These are phyloP conservation scores for Scenedesmus sp. DNA, from an alignment of 163 green algal species.

Conservation along the genomic window DNA sequence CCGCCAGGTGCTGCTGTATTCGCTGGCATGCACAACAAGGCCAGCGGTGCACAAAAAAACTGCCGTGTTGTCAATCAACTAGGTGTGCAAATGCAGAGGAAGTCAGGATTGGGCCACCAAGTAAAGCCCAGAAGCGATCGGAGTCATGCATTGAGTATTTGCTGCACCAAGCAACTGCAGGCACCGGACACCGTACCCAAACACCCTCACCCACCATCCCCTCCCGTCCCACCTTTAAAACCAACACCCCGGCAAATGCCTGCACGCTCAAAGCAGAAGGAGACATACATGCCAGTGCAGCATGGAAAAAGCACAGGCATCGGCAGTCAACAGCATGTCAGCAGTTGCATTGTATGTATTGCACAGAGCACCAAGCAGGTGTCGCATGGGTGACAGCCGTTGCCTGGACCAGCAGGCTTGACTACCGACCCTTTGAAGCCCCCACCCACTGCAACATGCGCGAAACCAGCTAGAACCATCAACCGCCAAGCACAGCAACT, in stretches of 20 bases:
- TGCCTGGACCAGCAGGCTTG: not conserved
- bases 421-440: not conserved
- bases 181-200: not conserved
- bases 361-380: not conserved
- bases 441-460: not conserved
- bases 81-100: not conserved
- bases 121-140: not conserved
- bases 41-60: not conserved
- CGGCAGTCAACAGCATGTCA: not conserved
- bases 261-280: not conserved
- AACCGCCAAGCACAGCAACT: not conserved
- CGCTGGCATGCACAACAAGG: not conserved
- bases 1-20: not conserved
- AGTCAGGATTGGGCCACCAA: not conserved
- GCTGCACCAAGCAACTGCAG: not conserved
- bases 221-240: not conserved
- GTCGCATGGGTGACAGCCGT: not conserved
- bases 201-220: not conserved
- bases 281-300: too few relatives aligned
- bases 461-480: not conserved
- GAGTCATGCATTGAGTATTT: not conserved
- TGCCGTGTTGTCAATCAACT: not conserved
- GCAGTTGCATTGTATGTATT: not conserved
- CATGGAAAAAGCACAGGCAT: not conserved
- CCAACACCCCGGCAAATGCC: not conserved